Conservation (phyloP, 2,329 filamentous ascomycete species). For the Colletotrichum echinochloae region DNA sequence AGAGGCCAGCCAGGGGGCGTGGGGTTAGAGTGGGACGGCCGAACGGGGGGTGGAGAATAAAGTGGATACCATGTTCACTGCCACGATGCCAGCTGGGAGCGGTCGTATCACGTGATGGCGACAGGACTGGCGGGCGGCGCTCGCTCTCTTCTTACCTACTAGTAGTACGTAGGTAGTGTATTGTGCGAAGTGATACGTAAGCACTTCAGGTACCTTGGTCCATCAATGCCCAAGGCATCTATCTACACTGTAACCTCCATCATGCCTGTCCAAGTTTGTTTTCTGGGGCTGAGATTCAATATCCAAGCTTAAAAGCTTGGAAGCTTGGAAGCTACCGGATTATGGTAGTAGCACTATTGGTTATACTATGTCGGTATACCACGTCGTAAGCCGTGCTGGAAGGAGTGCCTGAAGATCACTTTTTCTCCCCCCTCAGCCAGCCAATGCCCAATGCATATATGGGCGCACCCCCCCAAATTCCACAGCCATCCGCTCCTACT, state of each 20-base stretch:
- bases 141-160: not conserved
- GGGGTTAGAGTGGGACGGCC: not conserved
- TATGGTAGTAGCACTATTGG: not conserved
- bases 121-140: not conserved
- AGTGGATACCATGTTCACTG: too few relatives aligned
- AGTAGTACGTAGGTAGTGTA: too few relatives aligned
- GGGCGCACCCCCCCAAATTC: not conserved
- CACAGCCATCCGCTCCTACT: not conserved
- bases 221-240: not conserved
- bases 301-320: conserved; percentile 6
- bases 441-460: too few relatives aligned
- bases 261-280: conserved; percentile 29
- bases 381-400: conserved; percentile 21
- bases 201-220: too few relatives aligned
- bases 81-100: not conserved
- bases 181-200: too few relatives aligned
- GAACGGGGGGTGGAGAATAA: not conserved
- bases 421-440: not conserved
- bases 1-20: conserved; percentile 29
- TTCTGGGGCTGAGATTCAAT: conserved; percentile 32
- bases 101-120: not conserved
- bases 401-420: conserved; percentile 13
- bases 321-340: not conserved
- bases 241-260: not conserved
- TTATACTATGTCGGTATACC: not conserved